phyloP scores from a whole-genome alignment of 345 rosid genomes.

The Ceriops decandra region DNA sequence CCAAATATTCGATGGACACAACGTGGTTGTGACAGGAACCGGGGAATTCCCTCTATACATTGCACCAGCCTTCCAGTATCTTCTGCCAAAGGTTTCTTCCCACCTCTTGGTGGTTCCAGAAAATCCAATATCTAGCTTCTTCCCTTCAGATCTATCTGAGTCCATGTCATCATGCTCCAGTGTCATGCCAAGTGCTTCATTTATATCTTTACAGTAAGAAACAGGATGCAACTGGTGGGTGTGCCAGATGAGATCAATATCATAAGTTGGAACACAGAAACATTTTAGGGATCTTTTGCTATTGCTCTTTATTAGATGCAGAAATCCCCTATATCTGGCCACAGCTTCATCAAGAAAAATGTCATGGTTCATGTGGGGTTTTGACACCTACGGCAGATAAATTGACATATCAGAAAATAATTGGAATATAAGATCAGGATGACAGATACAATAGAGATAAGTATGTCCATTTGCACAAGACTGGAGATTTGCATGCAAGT shows the following conservation, averaged over 20 bases:
- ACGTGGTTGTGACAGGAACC: slow-evolving; percentile 50
- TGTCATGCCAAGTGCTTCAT: slow-evolving; percentile 54
- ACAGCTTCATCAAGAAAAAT: slow-evolving; percentile 76
- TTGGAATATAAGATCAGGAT: neutral
- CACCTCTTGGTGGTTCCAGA: slow-evolving; percentile 76
- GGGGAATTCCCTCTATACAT: slow-evolving; percentile 83
- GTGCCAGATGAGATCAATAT: slow-evolving; percentile 96
- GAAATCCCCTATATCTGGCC: slow-evolving; percentile 90
- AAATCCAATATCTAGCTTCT: slow-evolving; percentile 80
- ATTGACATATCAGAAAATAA: slow-evolving; percentile 2
- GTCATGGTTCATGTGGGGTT: slow-evolving; percentile 54
- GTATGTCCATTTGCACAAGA: too few relatives aligned
- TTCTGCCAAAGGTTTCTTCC: slow-evolving; percentile 74
- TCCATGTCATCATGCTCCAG: slow-evolving; percentile 95
- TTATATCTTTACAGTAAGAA: slow-evolving; percentile 66
- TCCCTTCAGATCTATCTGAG: slow-evolving; percentile 82
- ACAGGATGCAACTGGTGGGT: slow-evolving; percentile 89
- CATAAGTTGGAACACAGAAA: slow-evolving; percentile 93
- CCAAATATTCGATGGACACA: slow-evolving; percentile 34
- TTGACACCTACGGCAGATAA: slow-evolving; percentile 54
- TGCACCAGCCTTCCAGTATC: slow-evolving; percentile 94
- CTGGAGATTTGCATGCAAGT: too few relatives aligned
- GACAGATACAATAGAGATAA: too few relatives aligned
- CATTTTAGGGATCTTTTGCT: slow-evolving; percentile 51
- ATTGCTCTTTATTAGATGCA: slow-evolving; percentile 77